Conservation (phyloP, 2,329 filamentous ascomycete species). For the Nectriaceae sp. region DNA sequence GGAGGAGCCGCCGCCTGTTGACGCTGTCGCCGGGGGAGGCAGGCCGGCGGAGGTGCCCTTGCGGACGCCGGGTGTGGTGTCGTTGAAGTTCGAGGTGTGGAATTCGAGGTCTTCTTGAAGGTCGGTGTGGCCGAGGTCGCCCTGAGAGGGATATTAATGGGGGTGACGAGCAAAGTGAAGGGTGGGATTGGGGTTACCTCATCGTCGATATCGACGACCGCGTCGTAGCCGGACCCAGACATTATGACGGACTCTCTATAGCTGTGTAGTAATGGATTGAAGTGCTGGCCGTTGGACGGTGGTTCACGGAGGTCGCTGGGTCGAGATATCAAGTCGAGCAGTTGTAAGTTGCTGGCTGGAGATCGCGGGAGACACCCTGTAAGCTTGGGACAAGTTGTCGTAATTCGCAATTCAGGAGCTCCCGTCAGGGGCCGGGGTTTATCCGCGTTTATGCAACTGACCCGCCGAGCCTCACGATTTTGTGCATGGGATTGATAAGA, state of each 20-base stretch:
- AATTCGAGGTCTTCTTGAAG: constrained; percentile 99
- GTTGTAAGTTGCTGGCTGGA: background rate
- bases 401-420: constrained; percentile 36
- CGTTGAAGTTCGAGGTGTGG: constrained; percentile 86
- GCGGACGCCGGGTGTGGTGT: constrained; percentile 51
- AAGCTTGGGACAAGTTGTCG: constrained; percentile 35
- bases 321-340: background rate
- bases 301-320: background rate
- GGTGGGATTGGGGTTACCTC: constrained; percentile 59
- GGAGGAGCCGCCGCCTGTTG: constrained; percentile 44
- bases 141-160: constrained; percentile 53
- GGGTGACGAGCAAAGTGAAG: background rate
- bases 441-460: constrained; percentile 15
- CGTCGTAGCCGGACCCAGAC: constrained; percentile 90
- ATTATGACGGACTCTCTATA: constrained; percentile 45
- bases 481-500: background rate
- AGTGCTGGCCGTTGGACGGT: background rate
- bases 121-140: constrained; percentile 96
- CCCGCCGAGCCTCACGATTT: constrained; percentile 2
- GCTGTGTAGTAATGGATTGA: constrained; percentile 1
- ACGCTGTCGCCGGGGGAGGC: constrained; percentile 58
- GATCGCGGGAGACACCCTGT: background rate
- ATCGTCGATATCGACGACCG: constrained; percentile 95
- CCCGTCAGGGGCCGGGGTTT: constrained; percentile 26
- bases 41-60: constrained; percentile 54